Base-by-base conservation (phyloP, 768 basidiomycete species). In the Termitomyces sp. region DNA sequence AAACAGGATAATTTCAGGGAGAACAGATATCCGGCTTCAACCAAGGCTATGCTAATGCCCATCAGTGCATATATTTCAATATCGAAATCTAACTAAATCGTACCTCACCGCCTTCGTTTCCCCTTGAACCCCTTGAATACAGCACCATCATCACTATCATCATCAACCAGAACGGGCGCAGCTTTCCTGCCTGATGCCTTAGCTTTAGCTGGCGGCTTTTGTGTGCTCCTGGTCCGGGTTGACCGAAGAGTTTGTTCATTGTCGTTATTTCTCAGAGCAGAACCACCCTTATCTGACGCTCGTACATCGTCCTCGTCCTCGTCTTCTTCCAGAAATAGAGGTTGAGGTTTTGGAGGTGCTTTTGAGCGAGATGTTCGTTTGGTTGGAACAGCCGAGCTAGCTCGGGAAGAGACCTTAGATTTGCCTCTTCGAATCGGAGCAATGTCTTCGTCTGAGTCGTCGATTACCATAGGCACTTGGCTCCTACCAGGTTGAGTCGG, bases 131-230 rank as follows among this genome's bases (percentile, higher is more conserved):
- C 86, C 60, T 79, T 81, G 72, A 89, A 89, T n/a, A 82, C 80
- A 28, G 77, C 79, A 6, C 78, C 87, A 56, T 89, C 84, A 63
- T 89, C 88, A 10, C 85, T 87, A 66, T 87, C 86, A 63, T 88
- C 86, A 55, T 84, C 83, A 3, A 77, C 70, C 35, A 83, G 68
- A 11, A 78, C 68, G 32, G 74, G 71, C 1, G 67, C 64, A 16
- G 67, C 59, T 46, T 67, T 74, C 67, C 69, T 74, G 11, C 65
- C 59, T 11, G 64, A n/a, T 30, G 39, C 21, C 42, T 42, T 54
- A 45, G 67, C 55, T 37, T 68, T 61, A 52, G 63, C 60, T n/a
- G 69, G 67, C 32, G 68, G 68, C 40, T 60, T 56, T 35, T 62
- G 62, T 14, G 66, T 60, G 10, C 53, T 56, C 34, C 48, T 61